Conservation (phyloP, 306 rosid genomes). For the Cucumis sativus region DNA sequence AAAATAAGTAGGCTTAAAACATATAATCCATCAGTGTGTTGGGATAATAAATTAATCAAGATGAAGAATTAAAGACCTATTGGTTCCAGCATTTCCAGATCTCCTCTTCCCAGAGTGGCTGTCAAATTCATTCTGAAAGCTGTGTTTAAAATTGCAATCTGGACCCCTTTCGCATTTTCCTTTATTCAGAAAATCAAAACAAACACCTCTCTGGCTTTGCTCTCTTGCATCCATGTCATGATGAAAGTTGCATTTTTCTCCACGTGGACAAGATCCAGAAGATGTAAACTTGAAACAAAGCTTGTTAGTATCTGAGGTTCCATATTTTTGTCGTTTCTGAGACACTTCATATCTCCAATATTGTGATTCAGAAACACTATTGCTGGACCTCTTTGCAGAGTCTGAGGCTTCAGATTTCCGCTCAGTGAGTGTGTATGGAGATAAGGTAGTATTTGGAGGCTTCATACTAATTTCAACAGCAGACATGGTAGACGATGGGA, state of each 20-base stretch:
- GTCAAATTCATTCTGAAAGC: constrained; percentile 59
- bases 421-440: constrained; percentile 48
- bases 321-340: constrained; percentile 65
- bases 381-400: constrained; percentile 46
- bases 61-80: constrained; percentile 23
- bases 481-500: constrained; percentile 80
- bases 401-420: constrained; percentile 26
- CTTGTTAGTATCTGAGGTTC: constrained; percentile 44
- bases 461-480: constrained; percentile 60
- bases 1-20: neutral
- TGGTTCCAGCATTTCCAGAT: constrained; percentile 39
- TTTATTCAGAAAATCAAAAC: constrained; percentile 81
- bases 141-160: constrained; percentile 76
- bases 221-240: constrained; percentile 76
- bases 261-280: constrained; percentile 81
- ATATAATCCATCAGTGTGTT: neutral
- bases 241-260: constrained; percentile 67
- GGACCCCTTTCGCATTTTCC: constrained; percentile 90
- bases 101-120: constrained; percentile 30
- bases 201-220: constrained; percentile 71
- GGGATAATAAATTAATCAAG: constrained; percentile 7
- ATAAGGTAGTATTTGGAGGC: constrained; percentile 55
- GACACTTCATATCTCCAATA: constrained; percentile 95
- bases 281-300: constrained; percentile 79
- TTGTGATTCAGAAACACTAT: constrained; percentile 51